Percentiles rank a stretch among this genome's conserved stretches.
phyloP scores from a whole-genome alignment of 306 rosid genomes.

The Trichosanthes cucumerina region DNA sequence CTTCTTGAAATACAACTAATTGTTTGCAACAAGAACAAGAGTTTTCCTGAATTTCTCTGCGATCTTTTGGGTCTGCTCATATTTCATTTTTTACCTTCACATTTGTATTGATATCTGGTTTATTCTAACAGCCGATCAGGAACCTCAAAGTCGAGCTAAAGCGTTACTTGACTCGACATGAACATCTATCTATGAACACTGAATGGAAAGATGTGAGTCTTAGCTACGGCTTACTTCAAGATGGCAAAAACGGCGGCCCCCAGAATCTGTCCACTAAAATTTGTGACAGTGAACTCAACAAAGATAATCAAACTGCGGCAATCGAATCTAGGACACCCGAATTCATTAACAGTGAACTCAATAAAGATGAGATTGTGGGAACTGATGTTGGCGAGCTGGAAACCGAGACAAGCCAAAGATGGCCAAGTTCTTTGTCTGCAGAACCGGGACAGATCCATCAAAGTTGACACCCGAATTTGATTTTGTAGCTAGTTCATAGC shows the following conservation, averaged over 20 bases:
- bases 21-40: background rate
- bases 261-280: background rate
- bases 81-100: background rate
- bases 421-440: background rate
- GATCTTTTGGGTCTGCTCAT: background rate
- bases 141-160: constrained; percentile 18
- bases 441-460: background rate
- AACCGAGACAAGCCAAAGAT: background rate
- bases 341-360: background rate
- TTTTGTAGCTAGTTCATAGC: background rate
- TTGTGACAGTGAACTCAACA: background rate
- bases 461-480: background rate
- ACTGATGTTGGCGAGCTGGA: background rate
- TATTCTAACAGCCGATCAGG: constrained; percentile 11
- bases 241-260: background rate
- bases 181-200: constrained; percentile 3
- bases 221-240: constrained; percentile 14
- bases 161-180: constrained; percentile 19
- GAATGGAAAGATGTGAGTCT: constrained; percentile 16
- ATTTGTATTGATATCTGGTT: background rate
- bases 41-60: background rate
- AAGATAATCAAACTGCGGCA: background rate
- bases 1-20: background rate
- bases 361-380: constrained; percentile 5
- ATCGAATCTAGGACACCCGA: constrained; percentile 2